These are phyloP conservation scores for Ambispora gerdemannii DNA, from an alignment of 192 early-diverging fungal genomes.

Conservation along the genomic window DNA sequence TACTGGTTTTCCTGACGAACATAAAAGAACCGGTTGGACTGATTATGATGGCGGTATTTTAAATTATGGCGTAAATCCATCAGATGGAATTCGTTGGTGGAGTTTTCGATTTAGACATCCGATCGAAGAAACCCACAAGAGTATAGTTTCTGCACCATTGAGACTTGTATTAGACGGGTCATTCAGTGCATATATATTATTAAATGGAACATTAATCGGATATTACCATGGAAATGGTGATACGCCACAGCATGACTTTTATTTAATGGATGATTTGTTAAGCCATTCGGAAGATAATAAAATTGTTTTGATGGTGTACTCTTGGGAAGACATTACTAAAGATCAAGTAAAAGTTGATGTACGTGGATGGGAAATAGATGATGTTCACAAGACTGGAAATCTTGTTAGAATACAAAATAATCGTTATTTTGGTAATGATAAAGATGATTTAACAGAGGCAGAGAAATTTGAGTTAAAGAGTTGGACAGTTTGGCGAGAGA, in stretches of 20 bases:
- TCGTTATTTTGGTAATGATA: too few relatives aligned
- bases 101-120: conserved; percentile 29
- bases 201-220: conserved; percentile 65
- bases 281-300: conserved; percentile 38
- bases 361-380: conserved; percentile 30
- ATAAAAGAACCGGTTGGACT: conserved; percentile 42
- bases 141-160: conserved; percentile 50
- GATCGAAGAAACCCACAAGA: neutral
- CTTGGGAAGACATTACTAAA: conserved; percentile 31
- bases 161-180: conserved; percentile 63
- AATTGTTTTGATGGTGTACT: conserved; percentile 48
- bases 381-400: conserved; percentile 24
- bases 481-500: conserved; percentile 24
- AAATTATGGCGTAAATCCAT: conserved; percentile 23
- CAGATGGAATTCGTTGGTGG: conserved; percentile 42
- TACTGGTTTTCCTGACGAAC: conserved; percentile 74
- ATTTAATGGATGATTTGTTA: conserved; percentile 56
- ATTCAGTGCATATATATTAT: conserved; percentile 63
- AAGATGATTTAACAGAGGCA: too few relatives aligned
- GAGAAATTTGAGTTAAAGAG: conserved; percentile 14
- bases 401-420: conserved; percentile 1
- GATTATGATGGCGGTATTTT: conserved; percentile 22
- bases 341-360: conserved; percentile 21
- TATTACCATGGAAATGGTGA: conserved; percentile 70
- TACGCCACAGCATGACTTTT: conserved; percentile 66